A percentile compares a stretch with the other conserved stretches of the same genome.
Conservation (phyloP, 2,329 filamentous ascomycete species). For the Xylariaceae sp. region DNA sequence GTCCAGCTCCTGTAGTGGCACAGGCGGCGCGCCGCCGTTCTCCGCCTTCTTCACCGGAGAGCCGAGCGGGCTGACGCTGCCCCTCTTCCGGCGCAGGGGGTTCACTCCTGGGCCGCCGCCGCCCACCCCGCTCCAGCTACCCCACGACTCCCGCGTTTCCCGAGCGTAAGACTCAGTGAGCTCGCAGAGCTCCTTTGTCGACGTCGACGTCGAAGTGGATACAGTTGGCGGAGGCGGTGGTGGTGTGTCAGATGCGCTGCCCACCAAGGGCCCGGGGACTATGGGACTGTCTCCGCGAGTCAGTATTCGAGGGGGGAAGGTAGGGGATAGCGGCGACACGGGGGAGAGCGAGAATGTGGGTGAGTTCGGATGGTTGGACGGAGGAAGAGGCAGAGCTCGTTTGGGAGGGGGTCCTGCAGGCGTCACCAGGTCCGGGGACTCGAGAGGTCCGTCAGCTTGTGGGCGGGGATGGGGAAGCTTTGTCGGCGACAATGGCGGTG, state of each 20-base stretch:
- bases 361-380: slow-evolving; percentile 16
- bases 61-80: slow-evolving; percentile 11
- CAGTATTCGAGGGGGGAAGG: slow-evolving; percentile 17
- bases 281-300: slow-evolving; percentile 5
- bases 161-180: slow-evolving; percentile 29
- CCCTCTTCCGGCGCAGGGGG: slow-evolving; percentile 10
- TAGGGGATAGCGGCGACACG: slow-evolving; percentile 20
- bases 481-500: slow-evolving; percentile 28
- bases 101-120: slow-evolving; percentile 21
- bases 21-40: slow-evolving; percentile 2
- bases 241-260: too few relatives aligned
- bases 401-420: slow-evolving; percentile 40
- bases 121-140: slow-evolving; percentile 29
- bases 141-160: slow-evolving; percentile 32
- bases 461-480: slow-evolving; percentile 26
- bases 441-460: slow-evolving; percentile 32
- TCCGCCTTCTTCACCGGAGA: slow-evolving; percentile 13
- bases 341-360: slow-evolving; percentile 15
- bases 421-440: slow-evolving; percentile 32
- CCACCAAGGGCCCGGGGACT: slow-evolving; percentile 3
- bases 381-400: slow-evolving; percentile 35
- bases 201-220: too few relatives aligned
- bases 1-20: slow-evolving; percentile 22
- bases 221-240: too few relatives aligned
- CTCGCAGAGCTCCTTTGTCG: slow-evolving; percentile 28